Conservation (phyloP, 352 stramenopile species). For the Globisporangium camurandrum region DNA sequence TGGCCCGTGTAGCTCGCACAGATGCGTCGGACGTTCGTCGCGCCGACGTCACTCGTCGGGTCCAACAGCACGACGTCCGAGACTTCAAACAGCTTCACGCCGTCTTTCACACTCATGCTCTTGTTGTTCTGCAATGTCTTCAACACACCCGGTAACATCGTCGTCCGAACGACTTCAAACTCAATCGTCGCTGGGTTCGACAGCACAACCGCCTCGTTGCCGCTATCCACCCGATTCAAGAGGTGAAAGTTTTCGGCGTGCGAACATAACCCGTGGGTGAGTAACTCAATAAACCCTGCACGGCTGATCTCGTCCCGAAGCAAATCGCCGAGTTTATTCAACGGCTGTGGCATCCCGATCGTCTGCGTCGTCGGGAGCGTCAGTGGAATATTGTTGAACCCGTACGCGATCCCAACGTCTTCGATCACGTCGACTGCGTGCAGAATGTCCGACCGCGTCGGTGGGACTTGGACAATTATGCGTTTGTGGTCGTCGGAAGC, state of each 20-base stretch:
- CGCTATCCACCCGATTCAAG: conserved; percentile 80
- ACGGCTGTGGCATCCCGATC: conserved; percentile 92
- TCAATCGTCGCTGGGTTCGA: conserved; percentile 99
- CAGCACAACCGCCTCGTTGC: conserved; percentile 88
- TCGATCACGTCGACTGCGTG: conserved; percentile 99
- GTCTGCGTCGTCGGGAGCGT: conserved; percentile 94
- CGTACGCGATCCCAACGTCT: conserved; percentile 99
- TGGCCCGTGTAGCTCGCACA: conserved; percentile 95
- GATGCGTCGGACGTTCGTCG: conserved; percentile 93
- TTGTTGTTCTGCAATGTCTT: conserved; percentile 99
- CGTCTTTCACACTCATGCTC: conserved; percentile 92
- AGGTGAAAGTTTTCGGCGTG: conserved; percentile 98
- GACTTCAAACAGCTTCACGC: conserved; percentile 99
- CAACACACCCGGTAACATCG: conserved; percentile 95
- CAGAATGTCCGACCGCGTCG: conserved; percentile 97
- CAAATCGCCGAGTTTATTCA: conserved; percentile 98
- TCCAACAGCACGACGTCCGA: conserved; percentile 98
- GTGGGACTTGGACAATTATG: conserved; percentile 93
- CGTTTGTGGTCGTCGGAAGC: conserved; percentile 45
- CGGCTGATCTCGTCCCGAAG: conserved; percentile 97
- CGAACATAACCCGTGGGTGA: conserved; percentile 97
- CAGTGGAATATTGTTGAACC: conserved; percentile 99
- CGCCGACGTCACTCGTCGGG: conserved; percentile 88
- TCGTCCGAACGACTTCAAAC: conserved; percentile 98
- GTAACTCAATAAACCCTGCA: conserved; percentile 96